phyloP scores from a whole-genome alignment of 106 monocot species.

The Dactylorhiza incarnata region DNA sequence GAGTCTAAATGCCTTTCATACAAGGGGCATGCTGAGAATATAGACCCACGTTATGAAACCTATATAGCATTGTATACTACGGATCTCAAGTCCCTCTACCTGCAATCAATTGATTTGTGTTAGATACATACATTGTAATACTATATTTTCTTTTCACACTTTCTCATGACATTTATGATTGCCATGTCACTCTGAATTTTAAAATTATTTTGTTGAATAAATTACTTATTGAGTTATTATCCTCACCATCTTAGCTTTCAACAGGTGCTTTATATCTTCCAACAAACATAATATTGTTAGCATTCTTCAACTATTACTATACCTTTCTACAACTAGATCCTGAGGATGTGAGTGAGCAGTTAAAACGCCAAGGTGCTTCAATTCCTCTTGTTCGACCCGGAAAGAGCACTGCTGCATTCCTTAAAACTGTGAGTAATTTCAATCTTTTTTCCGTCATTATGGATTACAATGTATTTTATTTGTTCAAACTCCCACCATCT shows the following conservation, averaged over 20 bases:
- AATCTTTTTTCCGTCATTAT: not conserved
- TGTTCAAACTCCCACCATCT: not conserved
- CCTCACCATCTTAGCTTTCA: not conserved
- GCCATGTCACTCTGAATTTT: not conserved
- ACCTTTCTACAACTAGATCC: conserved; percentile 99
- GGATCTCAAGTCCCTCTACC: too few species aligned
- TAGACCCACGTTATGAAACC: too few species aligned
- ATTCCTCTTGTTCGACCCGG: conserved; percentile 95
- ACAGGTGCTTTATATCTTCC: conserved; percentile 85
- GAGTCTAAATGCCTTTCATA: too few species aligned
- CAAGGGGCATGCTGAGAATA: too few species aligned
- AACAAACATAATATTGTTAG: conserved; percentile 87
- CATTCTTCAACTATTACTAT: conserved; percentile 98
- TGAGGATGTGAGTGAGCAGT: conserved; percentile 95
- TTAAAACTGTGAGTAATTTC: conserved; percentile 73
- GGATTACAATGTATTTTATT: not conserved
- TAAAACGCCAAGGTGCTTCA: conserved; percentile 98
- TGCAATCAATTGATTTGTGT: too few species aligned
- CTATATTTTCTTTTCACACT: not conserved
- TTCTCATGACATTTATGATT: not conserved
- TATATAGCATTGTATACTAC: too few species aligned
- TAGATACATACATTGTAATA: not conserved
- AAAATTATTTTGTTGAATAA: not conserved
- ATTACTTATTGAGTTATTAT: not conserved
- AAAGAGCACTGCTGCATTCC: conserved; percentile 86